Evolutionary conservation across 805 yeast species (phyloP), one percentile per base, ranked within the genome.

Genomic region (Pichia exigua): DNA sequence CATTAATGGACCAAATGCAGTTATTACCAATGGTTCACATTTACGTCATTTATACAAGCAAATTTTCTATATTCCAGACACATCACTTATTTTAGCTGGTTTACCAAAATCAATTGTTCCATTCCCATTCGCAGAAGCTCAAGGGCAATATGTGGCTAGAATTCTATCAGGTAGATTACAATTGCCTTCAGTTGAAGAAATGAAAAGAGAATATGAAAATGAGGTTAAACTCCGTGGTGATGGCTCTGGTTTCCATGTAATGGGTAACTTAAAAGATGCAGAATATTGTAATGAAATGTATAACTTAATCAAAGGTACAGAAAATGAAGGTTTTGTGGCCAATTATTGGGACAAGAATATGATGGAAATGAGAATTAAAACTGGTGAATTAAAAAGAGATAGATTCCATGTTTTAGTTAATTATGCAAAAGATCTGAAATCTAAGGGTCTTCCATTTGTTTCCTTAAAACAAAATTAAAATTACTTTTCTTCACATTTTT

Each of bases 231-330:
- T 49, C 8, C 72, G 75, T 52, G 87, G 85, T 8, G 69, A 70
- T 15, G 78, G 76, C 18, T 64, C 73, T 27, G 57, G 63, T 2
- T 78, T 75, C 64, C 88, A 83, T 59, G 76, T 73, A 52, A 61
- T 84, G 63, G 69, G 67, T 17, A 73, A 65, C 57, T 87, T 87
- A 12, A 67, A 67, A 45, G 94, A 85, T 57, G 80, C 77, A 1
- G 77, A 76, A 26, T 86, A 82, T 62, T 75, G 79, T 58, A 75
- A 76, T 56, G 68, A 69, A 47, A 64, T 78, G 54, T 69, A 69
- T 51, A 63, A 65, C 24, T 65, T 71, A 48, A 65, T 66, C 44
- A 67, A 55, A 28, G 65, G 62, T 51, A 73, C 71, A 27, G 71
- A 71, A 55, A 54, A 57, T 15, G 62, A 62, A 45, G 71, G 71